Percentiles rank a stretch among this genome's conserved stretches.
phyloP scores from a whole-genome alignment of 129 eudicot genomes.

The Tanacetum coccineum region DNA sequence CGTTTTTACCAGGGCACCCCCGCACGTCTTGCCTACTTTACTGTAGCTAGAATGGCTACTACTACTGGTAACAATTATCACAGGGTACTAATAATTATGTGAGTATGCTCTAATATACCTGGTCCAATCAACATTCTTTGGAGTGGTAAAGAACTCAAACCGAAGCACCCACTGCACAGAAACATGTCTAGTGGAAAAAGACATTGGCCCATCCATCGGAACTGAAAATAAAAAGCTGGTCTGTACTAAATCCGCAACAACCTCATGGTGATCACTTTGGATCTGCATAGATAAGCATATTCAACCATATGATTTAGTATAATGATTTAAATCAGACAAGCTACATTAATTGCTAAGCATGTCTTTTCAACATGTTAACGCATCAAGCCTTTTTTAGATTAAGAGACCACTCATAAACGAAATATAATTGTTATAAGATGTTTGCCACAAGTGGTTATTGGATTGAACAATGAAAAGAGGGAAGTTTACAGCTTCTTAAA shows the following conservation, averaged over 20 bases:
- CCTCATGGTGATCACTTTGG: constrained; percentile 88
- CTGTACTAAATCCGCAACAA: constrained; percentile 94
- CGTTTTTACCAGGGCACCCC: background rate
- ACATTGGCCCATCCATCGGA: constrained; percentile 99
- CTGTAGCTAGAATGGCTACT: background rate
- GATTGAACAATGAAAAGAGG: background rate
- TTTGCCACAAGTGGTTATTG: background rate
- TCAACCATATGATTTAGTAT: background rate
- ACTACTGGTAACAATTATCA: background rate
- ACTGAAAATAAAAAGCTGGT: constrained; percentile 90
- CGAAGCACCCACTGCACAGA: constrained; percentile 97
- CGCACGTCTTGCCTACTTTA: no score
- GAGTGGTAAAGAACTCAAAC: constrained; percentile 94
- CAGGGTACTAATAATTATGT: constrained; percentile 9
- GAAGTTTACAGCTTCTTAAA: background rate
- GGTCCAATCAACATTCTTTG: constrained; percentile 86
- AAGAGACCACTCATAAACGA: background rate
- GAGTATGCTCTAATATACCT: constrained; percentile 40
- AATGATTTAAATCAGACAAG: constrained; percentile 4
- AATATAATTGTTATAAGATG: background rate
- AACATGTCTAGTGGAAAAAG: constrained; percentile 85
- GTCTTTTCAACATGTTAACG: background rate
- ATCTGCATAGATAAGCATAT: constrained; percentile 47
- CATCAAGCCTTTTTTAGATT: background rate
- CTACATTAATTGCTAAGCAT: background rate